Base-by-base conservation (phyloP, 75 land plant genomes). In the Ceratopteris richardii region DNA sequence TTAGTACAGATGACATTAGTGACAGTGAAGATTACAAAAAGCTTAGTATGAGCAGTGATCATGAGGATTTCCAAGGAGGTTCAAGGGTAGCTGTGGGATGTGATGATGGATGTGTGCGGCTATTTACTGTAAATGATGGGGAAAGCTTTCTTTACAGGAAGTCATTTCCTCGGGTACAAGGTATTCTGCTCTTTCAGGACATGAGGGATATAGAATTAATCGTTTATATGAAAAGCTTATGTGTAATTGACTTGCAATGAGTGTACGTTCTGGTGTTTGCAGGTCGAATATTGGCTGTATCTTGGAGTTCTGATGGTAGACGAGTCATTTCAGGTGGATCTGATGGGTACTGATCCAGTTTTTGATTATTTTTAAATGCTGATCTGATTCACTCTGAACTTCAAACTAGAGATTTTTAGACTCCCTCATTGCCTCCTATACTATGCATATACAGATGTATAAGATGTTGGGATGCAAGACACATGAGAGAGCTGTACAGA, bases 101-200 rank as follows among this genome's bases (percentile, higher is more conserved):
- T 73, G 99, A 95, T 80, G 99, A 95, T 80, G 99, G 99, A 7
- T 79, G 78, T 70, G 76, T 90, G 25, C 67, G 97, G 41, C 27
- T 95, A 27, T 95, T 82, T 57, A 60, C 29, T 41, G 64, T 81
- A 18, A 37, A 60, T 41, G 82, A 75, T 47, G 72, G 82, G 22
- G 73, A 64, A 12, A 56, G 72, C 25, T 63, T 95, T 39, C 51
- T 48, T 42, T 90, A 82, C 71, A 56, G 26, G 30, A 79, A 62
- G 60, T 78, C 99, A 4, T 78, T 87, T 71, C 89, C 92, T 18
- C 89, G 89, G 63, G 97, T 84, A 64, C 78, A 82, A 69, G 99
- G 99, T 95, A 74, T 72, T 72, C n/a, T n/a, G n/a, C n/a, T n/a
- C n/a, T n/a, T n/a, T n/a, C n/a, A n/a, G n/a, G n/a, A n/a, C n/a